Conservation (phyloP, 164 flowering plant genomes). For the Vitis rupestris region DNA sequence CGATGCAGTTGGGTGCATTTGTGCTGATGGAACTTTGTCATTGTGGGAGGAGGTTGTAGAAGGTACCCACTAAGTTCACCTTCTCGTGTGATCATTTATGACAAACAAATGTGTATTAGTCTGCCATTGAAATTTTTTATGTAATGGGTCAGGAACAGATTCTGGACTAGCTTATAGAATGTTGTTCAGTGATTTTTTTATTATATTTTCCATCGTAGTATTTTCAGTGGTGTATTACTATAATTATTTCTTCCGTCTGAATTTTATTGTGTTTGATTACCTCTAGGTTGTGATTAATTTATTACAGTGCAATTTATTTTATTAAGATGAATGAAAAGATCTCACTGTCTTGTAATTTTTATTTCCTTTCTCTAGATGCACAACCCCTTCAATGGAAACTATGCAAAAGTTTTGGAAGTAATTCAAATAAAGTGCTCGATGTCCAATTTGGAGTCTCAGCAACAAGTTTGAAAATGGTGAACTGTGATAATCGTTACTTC, state of each 20-base stretch:
- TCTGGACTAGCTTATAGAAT: too few species aligned
- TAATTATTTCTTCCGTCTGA: too few species aligned
- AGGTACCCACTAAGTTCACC: slow-evolving; percentile 37
- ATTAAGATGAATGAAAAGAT: neutral
- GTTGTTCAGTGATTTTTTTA: too few species aligned
- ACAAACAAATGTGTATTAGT: neutral
- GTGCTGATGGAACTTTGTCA: slow-evolving; percentile 63
- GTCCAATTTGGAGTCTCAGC: slow-evolving; percentile 61
- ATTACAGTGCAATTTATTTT: neutral
- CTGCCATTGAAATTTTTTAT: neutral
- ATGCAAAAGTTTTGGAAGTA: slow-evolving; percentile 56
- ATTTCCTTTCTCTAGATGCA: slow-evolving; percentile 35
- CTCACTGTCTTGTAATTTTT: neutral
- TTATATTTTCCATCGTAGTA: too few species aligned
- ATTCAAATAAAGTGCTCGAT: slow-evolving; percentile 49
- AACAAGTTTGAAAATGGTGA: slow-evolving; percentile 74
- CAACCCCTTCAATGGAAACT: slow-evolving; percentile 63
- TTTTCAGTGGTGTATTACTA: too few species aligned
- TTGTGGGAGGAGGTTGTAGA: slow-evolving; percentile 84
- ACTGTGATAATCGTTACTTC: slow-evolving; percentile 9
- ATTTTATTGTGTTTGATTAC: too few species aligned
- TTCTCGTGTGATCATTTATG: neutral
- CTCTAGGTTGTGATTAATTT: neutral
- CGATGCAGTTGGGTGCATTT: slow-evolving; percentile 83
- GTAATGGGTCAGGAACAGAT: too few species aligned